Evolutionary conservation across 306 rosid species (phyloP).

Genomic region (Malus orientalis): DNA sequence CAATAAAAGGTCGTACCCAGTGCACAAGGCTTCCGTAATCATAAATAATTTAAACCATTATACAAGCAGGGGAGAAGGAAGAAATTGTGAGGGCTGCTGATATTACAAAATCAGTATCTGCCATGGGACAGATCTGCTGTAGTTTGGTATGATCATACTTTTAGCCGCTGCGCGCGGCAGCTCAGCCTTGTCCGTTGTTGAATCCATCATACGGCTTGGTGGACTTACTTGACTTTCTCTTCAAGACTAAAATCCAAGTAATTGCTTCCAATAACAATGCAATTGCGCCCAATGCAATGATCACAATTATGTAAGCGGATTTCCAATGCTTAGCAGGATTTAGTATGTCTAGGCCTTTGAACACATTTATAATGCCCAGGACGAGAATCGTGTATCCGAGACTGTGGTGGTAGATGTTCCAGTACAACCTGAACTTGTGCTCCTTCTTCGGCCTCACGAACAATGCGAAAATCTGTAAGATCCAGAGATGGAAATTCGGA

Average conservation of each 20-base stretch:
- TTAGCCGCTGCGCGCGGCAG: neutral
- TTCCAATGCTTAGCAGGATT: conserved; percentile 53
- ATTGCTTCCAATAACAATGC: conserved; percentile 54
- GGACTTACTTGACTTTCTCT: conserved; percentile 39
- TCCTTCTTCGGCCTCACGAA: conserved; percentile 69
- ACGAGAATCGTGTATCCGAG: conserved; percentile 51
- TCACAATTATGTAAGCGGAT: conserved; percentile 30
- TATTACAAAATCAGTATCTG: conserved; percentile 16
- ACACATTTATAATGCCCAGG: conserved; percentile 60
- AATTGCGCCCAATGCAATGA: conserved; percentile 40
- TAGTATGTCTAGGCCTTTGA: conserved; percentile 57
- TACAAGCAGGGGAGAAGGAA: conserved; percentile 4
- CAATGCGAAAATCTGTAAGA: conserved; percentile 60
- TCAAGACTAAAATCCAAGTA: conserved; percentile 69
- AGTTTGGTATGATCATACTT: neutral
- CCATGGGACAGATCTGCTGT: neutral
- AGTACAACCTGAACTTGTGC: conserved; percentile 53
- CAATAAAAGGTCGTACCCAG: no score
- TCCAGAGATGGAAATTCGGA: neutral
- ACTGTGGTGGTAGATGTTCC: conserved; percentile 84
- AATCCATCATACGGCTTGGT: conserved; percentile 46
- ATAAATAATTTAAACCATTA: conserved; percentile 21
- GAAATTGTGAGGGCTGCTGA: neutral
- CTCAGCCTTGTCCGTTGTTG: conserved; percentile 36
- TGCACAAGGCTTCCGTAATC: no score